Base-by-base conservation (phyloP, 495 filamentous ascomycete genomes). In the Penicillium herquei region DNA sequence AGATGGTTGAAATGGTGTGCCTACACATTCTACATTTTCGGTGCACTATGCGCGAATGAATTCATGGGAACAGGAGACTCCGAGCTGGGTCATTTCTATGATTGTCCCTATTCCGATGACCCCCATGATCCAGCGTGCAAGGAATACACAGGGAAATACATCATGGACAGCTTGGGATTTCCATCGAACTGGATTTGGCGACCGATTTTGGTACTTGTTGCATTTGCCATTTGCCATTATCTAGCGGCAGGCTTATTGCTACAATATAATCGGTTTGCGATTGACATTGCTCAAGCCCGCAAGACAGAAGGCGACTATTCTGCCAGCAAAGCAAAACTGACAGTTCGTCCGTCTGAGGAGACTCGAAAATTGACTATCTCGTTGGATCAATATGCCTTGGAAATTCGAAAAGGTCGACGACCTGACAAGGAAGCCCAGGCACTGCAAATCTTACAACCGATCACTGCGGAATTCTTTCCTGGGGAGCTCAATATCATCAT, bases 401-500 rank as follows among this genome's bases (percentile, higher is more conserved):
- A 78, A 14, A 75, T 90, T n/a, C 79, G 83, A 51, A 89, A 88
- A 66, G 72, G 78, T 33, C 70, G 73, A 4, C 39, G 64, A 30
- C 72, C 70, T 7, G 75, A 78, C 44, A 69, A 65, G 46, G 74
- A 69, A 31, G 57, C 79, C 2, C 75, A 74, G 3, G 80, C 64
- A 1, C 70, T 85, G 35, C 73, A 74, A 0, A 89, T 90, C n/a
- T 64, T 91, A 40, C 75, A 83, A 49, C 81, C 85, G 0, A 76
- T 90, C 31, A 84, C 77, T 4, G 70, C 84, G 0, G 73, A 77
- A 1, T 90, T 90, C 57, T 73, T 81, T 47, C 71, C 87, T 9
- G 85, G 84, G 1, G 69, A 76, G 16, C 68, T 91, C 10, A 90
- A 91, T 58, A 78, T 90, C 3, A 88, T 91, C 50, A 89, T 90